Conservation (phyloP, 2,329 filamentous ascomycete genomes). For the Chaetoscypha palmicola region DNA sequence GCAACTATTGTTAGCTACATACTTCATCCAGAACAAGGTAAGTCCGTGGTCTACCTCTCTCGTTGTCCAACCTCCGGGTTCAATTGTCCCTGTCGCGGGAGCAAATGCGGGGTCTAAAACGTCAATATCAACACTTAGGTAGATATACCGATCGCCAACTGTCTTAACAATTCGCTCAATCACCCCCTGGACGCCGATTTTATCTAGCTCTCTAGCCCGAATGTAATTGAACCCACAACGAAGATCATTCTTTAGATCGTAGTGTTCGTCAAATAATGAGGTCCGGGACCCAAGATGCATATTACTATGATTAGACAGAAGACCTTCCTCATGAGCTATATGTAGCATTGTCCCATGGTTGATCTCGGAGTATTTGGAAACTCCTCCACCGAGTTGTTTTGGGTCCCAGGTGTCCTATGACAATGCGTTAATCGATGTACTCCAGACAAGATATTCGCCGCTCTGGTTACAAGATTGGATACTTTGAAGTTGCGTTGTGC, state of each 20-base stretch:
- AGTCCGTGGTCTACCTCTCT: slow-evolving; percentile 29
- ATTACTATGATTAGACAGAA: slow-evolving; percentile 27
- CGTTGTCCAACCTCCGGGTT: slow-evolving; percentile 31
- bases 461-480: no score
- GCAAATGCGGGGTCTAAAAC: slow-evolving; percentile 29
- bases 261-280: slow-evolving; percentile 22
- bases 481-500: no score
- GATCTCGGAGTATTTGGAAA: slow-evolving; percentile 26
- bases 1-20: no score
- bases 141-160: slow-evolving; percentile 26
- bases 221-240: slow-evolving; percentile 27
- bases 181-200: slow-evolving; percentile 23
- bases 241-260: slow-evolving; percentile 28
- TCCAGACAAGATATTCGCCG: no score
- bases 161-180: slow-evolving; percentile 25
- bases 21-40: no score
- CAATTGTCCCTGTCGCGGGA: slow-evolving; percentile 29
- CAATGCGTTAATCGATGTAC: neutral
- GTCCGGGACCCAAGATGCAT: slow-evolving; percentile 29
- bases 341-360: slow-evolving; percentile 31
- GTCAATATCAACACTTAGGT: slow-evolving; percentile 30
- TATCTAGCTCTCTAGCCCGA: slow-evolving; percentile 25
- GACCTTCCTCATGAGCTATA: slow-evolving; percentile 30
- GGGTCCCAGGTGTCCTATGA: slow-evolving; percentile 27
- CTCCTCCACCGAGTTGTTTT: slow-evolving; percentile 24